Percentiles rank a stretch among this genome's conserved stretches.
Evolutionary conservation across 306 rosid genomes (phyloP).

Genomic region (Datisca glomerata): DNA sequence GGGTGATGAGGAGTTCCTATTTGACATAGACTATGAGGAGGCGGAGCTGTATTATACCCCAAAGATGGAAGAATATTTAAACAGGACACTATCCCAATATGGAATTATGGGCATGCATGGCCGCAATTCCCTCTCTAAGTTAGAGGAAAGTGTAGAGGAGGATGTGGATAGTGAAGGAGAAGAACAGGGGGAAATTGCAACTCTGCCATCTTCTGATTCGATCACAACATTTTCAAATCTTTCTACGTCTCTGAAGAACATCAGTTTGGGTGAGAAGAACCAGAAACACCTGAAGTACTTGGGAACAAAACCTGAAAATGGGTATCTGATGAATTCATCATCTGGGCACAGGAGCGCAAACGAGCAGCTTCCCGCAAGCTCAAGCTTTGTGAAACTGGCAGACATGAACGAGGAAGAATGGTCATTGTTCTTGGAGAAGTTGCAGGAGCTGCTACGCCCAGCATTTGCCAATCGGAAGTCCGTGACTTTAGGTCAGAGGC

Average conservation of each 20-base stretch:
- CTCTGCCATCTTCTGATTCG: conserved; percentile 19
- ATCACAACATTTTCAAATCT: conserved; percentile 36
- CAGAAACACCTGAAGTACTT: conserved; percentile 25
- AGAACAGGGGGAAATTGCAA: conserved; percentile 18
- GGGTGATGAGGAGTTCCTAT: conserved; percentile 43
- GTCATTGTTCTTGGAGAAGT: conserved; percentile 62
- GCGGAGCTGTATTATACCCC: conserved; percentile 19
- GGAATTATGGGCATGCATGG: conserved; percentile 27
- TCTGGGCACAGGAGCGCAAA: conserved; percentile 81
- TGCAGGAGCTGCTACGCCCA: conserved; percentile 60
- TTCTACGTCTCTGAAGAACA: conserved; percentile 50
- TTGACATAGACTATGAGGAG: conserved; percentile 67
- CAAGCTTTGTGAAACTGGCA: conserved; percentile 65
- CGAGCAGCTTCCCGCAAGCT: conserved; percentile 86
- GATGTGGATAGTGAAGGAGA: conserved; percentile 48
- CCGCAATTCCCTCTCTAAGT: conserved; percentile 53
- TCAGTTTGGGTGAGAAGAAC: conserved; percentile 44
- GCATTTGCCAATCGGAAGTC: conserved; percentile 69
- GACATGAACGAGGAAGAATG: conserved; percentile 79
- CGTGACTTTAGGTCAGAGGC: conserved; percentile 64
- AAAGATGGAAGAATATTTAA: conserved; percentile 15
- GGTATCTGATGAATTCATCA: conserved; percentile 42
- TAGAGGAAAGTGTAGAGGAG: conserved; percentile 83
- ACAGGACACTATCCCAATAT: conserved; percentile 29
- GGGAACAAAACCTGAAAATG: conserved; percentile 43